phyloP scores from a whole-genome alignment of 257 asterid genomes.

The Solanum neorickii region DNA sequence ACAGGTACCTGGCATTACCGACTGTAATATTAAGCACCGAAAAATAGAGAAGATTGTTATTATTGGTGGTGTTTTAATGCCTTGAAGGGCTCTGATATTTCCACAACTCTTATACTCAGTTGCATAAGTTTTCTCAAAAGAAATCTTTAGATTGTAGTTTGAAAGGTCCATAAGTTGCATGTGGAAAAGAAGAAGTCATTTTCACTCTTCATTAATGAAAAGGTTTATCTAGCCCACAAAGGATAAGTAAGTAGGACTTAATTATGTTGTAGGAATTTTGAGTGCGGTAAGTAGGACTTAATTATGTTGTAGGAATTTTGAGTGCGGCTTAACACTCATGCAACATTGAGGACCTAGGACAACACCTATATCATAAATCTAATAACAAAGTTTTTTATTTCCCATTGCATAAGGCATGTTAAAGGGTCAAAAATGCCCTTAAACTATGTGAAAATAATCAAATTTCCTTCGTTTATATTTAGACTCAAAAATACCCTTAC shows the following conservation, averaged over 20 bases:
- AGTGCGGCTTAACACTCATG: background rate
- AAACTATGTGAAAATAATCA: too few species aligned
- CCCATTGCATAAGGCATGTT: background rate
- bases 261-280: background rate
- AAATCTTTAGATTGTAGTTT: background rate
- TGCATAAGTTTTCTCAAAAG: background rate
- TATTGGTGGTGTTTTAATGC: constrained; percentile 30
- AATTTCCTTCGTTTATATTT: too few species aligned
- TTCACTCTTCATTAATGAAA: background rate
- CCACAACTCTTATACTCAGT: constrained; percentile 17
- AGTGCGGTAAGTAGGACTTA: background rate
- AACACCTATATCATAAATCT: background rate
- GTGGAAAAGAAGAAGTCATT: background rate
- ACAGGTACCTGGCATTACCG: constrained; percentile 39
- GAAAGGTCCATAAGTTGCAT: background rate
- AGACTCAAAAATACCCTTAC: too few species aligned
- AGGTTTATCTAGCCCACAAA: background rate
- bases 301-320: too few species aligned
- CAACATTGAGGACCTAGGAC: background rate
- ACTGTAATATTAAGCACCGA: constrained; percentile 21
- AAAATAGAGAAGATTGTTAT: constrained; percentile 34
- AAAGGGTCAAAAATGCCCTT: too few species aligned
- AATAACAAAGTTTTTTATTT: background rate
- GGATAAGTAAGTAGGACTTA: background rate
- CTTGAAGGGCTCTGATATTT: constrained; percentile 23